phyloP scores from a whole-genome alignment of 371 early-diverging fungal species.

The Mucor piriformis region DNA sequence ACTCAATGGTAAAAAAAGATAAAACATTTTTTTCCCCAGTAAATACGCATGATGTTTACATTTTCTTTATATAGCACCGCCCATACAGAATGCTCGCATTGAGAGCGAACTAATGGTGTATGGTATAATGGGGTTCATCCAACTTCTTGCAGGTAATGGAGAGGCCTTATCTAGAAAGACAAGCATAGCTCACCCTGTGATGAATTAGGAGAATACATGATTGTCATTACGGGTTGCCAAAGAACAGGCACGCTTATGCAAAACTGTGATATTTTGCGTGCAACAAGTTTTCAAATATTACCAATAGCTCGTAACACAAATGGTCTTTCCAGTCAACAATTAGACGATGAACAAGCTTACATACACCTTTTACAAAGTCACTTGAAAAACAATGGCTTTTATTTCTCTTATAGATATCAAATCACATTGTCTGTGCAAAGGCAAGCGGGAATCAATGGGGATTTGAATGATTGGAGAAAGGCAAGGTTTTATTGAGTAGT shows the following conservation, averaged over 20 bases:
- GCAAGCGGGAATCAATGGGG: conserved; percentile 40
- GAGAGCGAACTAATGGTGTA: conserved; percentile 34
- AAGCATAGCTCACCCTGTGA: background rate
- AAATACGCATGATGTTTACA: background rate
- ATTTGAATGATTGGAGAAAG: conserved; percentile 30
- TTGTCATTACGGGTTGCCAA: conserved; percentile 83
- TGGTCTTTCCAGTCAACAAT: conserved; percentile 25
- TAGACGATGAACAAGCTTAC: conserved; percentile 76
- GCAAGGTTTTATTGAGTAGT: conserved; percentile 29
- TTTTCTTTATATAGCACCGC: conserved; percentile 24
- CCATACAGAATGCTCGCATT: conserved; percentile 13
- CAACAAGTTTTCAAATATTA: conserved; percentile 71
- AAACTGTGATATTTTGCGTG: conserved; percentile 71
- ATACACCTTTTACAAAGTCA: conserved; percentile 69
- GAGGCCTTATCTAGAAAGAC: background rate
- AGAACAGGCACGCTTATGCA: conserved; percentile 63
- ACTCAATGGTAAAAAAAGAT: conserved; percentile 34
- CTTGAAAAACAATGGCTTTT: conserved; percentile 67
- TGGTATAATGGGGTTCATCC: conserved; percentile 79
- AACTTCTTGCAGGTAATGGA: conserved; percentile 67
- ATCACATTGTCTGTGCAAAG: conserved; percentile 83
- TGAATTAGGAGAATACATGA: conserved; percentile 50
- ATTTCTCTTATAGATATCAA: conserved; percentile 84
- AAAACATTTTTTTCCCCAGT: background rate
- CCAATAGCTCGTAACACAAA: conserved; percentile 64